Conservation (phyloP, 169 alveolate species). For the Plasmodium gonderi region DNA sequence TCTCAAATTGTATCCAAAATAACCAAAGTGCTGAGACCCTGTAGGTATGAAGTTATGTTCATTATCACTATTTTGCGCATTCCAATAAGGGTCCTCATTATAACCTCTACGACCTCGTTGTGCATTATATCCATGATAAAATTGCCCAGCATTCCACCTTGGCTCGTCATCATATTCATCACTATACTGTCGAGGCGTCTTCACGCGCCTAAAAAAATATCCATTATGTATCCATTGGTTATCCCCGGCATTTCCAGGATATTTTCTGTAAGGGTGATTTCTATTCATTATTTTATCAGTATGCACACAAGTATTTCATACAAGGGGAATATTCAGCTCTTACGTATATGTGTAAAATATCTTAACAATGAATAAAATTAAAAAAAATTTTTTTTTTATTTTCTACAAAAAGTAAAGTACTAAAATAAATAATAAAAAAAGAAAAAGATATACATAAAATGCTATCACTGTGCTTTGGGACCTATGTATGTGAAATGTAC, state of each 20-base stretch:
- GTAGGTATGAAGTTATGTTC: too few species aligned
- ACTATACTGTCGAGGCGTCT: too few species aligned
- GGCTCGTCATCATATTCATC: too few species aligned
- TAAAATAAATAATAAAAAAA: not conserved
- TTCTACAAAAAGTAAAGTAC: not conserved
- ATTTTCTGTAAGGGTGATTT: not conserved
- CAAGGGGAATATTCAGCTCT: not conserved
- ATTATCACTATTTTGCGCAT: not conserved
- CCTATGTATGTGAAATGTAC: not conserved
- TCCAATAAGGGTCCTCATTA: not conserved
- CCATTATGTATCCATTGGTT: too few species aligned
- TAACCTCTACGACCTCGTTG: not conserved
- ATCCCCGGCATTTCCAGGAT: too few species aligned
- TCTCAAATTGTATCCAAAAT: not conserved
- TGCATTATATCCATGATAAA: not conserved
- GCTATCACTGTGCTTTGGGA: not conserved
- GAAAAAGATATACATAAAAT: not conserved
- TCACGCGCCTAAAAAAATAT: too few species aligned
- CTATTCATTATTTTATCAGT: not conserved
- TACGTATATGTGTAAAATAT: not conserved
- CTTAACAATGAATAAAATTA: not conserved
- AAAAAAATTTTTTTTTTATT: not conserved
- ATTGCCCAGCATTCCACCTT: not conserved
- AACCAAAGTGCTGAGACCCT: too few species aligned
- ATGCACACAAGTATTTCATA: not conserved